phyloP scores from a whole-genome alignment of 106 monocot species.

The Apostasia shenzhenica region DNA sequence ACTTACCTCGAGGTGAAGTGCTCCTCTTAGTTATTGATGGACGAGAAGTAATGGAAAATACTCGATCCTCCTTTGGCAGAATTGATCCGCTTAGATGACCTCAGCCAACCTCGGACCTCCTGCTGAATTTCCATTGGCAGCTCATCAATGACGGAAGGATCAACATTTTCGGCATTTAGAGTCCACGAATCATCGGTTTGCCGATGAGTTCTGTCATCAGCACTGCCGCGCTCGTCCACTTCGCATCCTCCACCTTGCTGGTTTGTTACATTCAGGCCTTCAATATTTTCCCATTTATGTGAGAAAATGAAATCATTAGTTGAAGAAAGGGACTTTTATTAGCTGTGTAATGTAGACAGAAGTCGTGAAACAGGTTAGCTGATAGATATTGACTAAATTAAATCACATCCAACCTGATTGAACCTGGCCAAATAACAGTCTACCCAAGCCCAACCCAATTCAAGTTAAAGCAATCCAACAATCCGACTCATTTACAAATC shows the following conservation, averaged over 20 bases:
- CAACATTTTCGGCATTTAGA: constrained; percentile 54
- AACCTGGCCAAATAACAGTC: too few species aligned
- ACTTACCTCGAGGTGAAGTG: too few species aligned
- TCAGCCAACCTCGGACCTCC: constrained; percentile 69
- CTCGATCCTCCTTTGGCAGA: constrained; percentile 29
- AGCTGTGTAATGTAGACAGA: too few species aligned
- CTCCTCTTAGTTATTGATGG: not conserved
- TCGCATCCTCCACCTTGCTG: not conserved
- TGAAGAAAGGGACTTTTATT: too few species aligned
- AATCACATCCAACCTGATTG: too few species aligned
- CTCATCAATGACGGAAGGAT: constrained; percentile 73
- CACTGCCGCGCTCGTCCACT: not conserved
- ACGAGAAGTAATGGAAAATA: constrained; percentile 54
- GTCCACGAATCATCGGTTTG: constrained; percentile 26
- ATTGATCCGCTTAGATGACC: constrained; percentile 38
- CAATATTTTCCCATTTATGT: too few species aligned
- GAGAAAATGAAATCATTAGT: too few species aligned
- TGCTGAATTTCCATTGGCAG: constrained; percentile 75
- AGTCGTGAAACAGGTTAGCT: too few species aligned
- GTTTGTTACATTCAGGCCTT: not conserved
- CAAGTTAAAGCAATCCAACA: too few species aligned
- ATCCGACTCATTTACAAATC: too few species aligned
- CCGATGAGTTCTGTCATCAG: not conserved
- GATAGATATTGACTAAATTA: too few species aligned
- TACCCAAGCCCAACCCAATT: too few species aligned